Evolutionary conservation across 352 stramenopile species (phyloP).

Genomic region (Globisporangium parvum): DNA sequence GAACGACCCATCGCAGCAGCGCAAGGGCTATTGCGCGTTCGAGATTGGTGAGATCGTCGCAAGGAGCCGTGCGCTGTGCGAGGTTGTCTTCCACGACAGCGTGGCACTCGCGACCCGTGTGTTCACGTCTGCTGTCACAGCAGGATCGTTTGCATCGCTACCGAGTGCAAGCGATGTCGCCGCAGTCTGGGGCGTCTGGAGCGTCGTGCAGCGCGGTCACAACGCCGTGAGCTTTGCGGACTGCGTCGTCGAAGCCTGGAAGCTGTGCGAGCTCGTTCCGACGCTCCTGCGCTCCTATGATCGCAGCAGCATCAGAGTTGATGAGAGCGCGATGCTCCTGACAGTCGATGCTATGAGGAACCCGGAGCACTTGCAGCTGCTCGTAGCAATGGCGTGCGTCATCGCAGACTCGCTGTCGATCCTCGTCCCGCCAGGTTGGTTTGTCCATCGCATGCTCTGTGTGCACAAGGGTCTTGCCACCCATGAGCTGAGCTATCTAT

Average conservation of each 20-base stretch:
- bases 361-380: conserved; percentile 18
- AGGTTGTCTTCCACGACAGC: conserved; percentile 4
- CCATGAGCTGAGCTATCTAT: too few species aligned
- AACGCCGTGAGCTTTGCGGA: conserved; percentile 10
- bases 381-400: conserved; percentile 25
- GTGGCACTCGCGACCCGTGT: conserved; percentile 2
- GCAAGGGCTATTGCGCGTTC: conserved; percentile 7
- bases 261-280: conserved; percentile 15
- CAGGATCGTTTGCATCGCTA: not conserved
- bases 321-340: conserved; percentile 9
- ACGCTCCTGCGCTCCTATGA: not conserved
- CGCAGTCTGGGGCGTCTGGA: conserved; percentile 14
- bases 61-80: not conserved
- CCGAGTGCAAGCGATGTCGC: not conserved
- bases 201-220: conserved; percentile 13
- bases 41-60: conserved; percentile 4
- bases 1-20: not conserved
- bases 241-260: conserved; percentile 18
- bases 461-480: not conserved
- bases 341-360: conserved; percentile 11
- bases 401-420: conserved; percentile 22
- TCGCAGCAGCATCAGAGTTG: too few species aligned
- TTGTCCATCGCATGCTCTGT: not conserved
- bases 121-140: conserved; percentile 3
- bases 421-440: conserved; percentile 20